These are phyloP conservation scores for Trichoderma virens DNA, from an alignment of 495 filamentous ascomycete species.

Conservation along the genomic window DNA sequence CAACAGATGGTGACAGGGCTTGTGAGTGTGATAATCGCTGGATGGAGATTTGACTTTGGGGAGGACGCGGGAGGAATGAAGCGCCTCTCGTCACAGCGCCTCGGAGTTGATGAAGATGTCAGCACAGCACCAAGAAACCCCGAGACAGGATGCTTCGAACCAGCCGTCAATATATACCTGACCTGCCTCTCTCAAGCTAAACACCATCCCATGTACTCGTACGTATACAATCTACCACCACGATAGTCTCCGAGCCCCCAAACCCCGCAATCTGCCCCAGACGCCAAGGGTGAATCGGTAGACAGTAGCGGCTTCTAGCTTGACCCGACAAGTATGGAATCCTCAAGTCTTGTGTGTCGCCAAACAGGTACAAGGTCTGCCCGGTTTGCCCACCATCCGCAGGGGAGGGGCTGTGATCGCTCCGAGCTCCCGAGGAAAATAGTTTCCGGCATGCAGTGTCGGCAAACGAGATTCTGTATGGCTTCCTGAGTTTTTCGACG, in stretches of 20 bases:
- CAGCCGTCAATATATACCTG: too few species aligned
- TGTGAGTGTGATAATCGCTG: background rate
- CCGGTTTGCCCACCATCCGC: too few species aligned
- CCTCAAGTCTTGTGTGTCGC: too few species aligned
- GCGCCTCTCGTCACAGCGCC: too few species aligned
- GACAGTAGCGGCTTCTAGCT: background rate
- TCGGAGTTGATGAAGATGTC: too few species aligned
- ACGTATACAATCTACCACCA: background rate
- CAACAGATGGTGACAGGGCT: background rate
- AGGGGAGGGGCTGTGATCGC: background rate
- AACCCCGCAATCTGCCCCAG: conserved; percentile 6
- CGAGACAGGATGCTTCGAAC: too few species aligned
- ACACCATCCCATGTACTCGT: background rate
- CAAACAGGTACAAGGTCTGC: too few species aligned
- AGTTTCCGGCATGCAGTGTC: background rate
- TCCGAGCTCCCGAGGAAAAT: background rate
- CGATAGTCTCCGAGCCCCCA: background rate
- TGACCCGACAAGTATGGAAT: background rate
- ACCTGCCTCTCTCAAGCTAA: too few species aligned
- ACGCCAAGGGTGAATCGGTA: conserved; percentile 1
- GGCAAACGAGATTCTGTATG: background rate
- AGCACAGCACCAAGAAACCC: too few species aligned
- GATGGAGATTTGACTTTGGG: background rate
- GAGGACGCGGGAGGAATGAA: background rate
- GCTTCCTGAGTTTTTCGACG: background rate